Conservation (phyloP, 2,329 filamentous ascomycete species). For the Scedosporium aurantiacum region DNA sequence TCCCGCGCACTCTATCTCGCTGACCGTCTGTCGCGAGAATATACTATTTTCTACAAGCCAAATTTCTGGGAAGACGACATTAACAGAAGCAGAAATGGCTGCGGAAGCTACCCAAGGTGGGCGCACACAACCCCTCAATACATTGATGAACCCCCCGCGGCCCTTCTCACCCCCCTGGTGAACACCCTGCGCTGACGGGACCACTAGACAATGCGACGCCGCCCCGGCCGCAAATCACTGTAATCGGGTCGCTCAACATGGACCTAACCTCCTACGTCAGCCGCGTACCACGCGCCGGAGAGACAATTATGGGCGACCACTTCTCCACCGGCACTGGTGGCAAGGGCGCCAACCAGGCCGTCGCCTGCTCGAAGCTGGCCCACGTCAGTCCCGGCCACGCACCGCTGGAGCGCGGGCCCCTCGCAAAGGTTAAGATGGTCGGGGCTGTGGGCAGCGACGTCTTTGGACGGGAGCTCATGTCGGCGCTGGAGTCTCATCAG, state of each 20-base stretch:
- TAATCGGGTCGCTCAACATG: slow-evolving; percentile 63
- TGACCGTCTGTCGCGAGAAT: too few relatives aligned
- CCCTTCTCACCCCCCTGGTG: too few relatives aligned
- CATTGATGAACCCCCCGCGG: too few relatives aligned
- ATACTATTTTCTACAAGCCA: background rate
- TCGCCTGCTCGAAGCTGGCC: slow-evolving; percentile 49
- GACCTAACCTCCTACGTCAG: slow-evolving; percentile 60
- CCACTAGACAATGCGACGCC: background rate
- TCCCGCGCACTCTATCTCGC: background rate
- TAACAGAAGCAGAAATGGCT: background rate
- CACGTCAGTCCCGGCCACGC: slow-evolving; percentile 15
- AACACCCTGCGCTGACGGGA: background rate
- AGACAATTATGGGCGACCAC: slow-evolving; percentile 57
- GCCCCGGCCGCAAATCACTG: slow-evolving; percentile 32
- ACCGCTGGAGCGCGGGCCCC: background rate
- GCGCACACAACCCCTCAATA: too few relatives aligned
- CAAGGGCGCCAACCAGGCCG: slow-evolving; percentile 67
- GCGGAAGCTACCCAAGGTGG: too few relatives aligned
- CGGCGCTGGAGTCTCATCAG: slow-evolving; percentile 32
- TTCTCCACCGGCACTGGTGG: slow-evolving; percentile 38
- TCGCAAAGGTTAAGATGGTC: slow-evolving; percentile 37
- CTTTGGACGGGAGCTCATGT: slow-evolving; percentile 35
- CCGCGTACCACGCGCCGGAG: slow-evolving; percentile 55
- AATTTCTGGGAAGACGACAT: background rate
- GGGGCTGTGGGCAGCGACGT: slow-evolving; percentile 45